Percentiles rank a stretch among this genome's conserved stretches.
These are phyloP conservation scores for Wickerhamiella qilinensis DNA, from an alignment of 805 yeast species.

Conservation along the genomic window DNA sequence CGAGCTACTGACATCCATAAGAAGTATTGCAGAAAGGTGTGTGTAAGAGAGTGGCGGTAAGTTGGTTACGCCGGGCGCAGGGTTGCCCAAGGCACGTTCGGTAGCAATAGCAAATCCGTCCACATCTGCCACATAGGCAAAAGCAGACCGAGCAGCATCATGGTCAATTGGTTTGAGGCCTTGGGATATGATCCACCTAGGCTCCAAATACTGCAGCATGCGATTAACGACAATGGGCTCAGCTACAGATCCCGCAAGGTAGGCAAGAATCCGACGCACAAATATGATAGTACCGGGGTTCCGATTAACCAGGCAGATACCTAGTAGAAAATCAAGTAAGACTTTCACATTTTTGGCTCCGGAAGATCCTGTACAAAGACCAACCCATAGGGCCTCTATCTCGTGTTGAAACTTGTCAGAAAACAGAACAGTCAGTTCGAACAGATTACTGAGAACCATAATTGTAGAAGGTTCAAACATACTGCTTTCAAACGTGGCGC, in stretches of 20 bases:
- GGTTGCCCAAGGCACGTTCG: conserved; percentile 23
- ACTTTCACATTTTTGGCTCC: conserved; percentile 45
- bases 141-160: conserved; percentile 23
- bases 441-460: conserved; percentile 66
- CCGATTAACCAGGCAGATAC: conserved; percentile 50
- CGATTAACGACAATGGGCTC: conserved; percentile 41
- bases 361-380: conserved; percentile 63
- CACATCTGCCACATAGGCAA: conserved; percentile 68
- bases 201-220: conserved; percentile 56
- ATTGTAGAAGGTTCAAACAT: conserved; percentile 11
- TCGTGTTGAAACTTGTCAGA: conserved; percentile 65
- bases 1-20: conserved; percentile 62
- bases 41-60: conserved; percentile 65
- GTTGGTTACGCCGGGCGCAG: background rate
- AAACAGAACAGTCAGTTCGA: conserved; percentile 71
- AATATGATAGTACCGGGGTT: conserved; percentile 62
- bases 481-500: conserved; percentile 26
- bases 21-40: conserved; percentile 68
- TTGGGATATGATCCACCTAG: conserved; percentile 79
- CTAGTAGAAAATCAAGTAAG: conserved; percentile 53
- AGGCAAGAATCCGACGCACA: conserved; percentile 68
- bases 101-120: conserved; percentile 39
- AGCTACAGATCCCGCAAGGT: conserved; percentile 35
- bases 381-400: conserved; percentile 90
- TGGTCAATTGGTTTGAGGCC: conserved; percentile 24